Evolutionary conservation across 805 yeast genomes (phyloP).

Genomic region (Kazachstania kunashirensis): DNA sequence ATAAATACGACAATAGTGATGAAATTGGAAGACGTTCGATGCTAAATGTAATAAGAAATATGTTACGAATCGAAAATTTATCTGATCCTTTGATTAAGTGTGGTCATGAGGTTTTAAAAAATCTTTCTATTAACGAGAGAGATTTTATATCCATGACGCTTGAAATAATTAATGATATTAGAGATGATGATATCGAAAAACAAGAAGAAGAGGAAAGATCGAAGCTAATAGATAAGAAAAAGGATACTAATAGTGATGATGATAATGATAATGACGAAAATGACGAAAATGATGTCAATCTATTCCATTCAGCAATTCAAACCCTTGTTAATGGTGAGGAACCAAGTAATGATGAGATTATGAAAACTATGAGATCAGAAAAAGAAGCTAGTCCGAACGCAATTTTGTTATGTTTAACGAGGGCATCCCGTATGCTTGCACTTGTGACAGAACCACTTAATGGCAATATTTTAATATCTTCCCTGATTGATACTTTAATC

Average conservation of each 20-base stretch:
- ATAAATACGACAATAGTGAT: conserved; percentile 75
- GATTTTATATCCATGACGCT: conserved; percentile 77
- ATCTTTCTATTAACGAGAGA: conserved; percentile 64
- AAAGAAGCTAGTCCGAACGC: conserved; percentile 34
- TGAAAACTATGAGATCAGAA: conserved; percentile 23
- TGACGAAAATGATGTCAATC: conserved; percentile 32
- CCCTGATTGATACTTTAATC: conserved; percentile 67
- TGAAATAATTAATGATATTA: conserved; percentile 78
- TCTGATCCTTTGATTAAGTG: conserved; percentile 44
- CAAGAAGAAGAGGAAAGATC: conserved; percentile 27
- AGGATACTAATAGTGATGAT: conserved; percentile 9
- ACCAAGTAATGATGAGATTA: conserved; percentile 1
- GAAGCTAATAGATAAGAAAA: conserved; percentile 11
- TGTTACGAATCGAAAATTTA: conserved; percentile 49
- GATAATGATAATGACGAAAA: conserved; percentile 8
- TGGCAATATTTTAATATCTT: conserved; percentile 53
- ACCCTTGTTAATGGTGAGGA: conserved; percentile 26
- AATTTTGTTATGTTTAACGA: conserved; percentile 51
- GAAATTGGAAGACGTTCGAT: conserved; percentile 81
- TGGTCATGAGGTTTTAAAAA: conserved; percentile 56
- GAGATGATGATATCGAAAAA: conserved; percentile 48
- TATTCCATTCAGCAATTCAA: conserved; percentile 40
- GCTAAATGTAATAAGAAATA: conserved; percentile 47
- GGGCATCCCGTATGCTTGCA: conserved; percentile 62
- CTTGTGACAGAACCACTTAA: conserved; percentile 54